These are phyloP conservation scores for Isabelozyma gotoi DNA, from an alignment of 805 yeast genomes.

Conservation along the genomic window DNA sequence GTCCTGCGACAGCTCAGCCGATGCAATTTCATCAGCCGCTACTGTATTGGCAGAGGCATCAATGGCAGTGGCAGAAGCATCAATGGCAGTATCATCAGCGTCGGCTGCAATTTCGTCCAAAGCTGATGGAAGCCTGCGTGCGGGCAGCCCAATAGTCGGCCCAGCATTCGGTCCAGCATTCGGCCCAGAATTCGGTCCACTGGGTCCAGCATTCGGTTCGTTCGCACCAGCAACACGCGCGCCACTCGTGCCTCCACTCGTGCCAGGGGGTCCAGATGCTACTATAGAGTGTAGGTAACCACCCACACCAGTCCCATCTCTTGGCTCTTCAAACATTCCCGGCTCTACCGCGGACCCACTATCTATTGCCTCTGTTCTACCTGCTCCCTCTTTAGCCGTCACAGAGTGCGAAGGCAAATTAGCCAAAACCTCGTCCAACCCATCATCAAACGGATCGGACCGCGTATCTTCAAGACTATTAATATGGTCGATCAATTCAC, in stretches of 20 bases:
- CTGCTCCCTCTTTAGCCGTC: neutral
- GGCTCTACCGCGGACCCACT: too few species aligned
- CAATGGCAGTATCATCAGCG: slow-evolving; percentile 11
- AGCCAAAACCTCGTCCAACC: slow-evolving; percentile 14
- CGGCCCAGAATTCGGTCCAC: too few species aligned
- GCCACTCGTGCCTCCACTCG: too few species aligned
- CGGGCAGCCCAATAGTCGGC: too few species aligned
- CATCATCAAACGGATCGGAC: slow-evolving; percentile 24
- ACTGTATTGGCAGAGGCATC: slow-evolving; percentile 3
- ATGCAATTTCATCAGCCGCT: slow-evolving; percentile 6
- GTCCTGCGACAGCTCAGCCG: slow-evolving; percentile 8
- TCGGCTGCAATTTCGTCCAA: slow-evolving; percentile 5
- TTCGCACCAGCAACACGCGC: too few species aligned
- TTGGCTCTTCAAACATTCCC: too few species aligned
- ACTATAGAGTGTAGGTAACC: too few species aligned
- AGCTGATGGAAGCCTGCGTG: neutral
- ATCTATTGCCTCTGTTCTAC: too few species aligned
- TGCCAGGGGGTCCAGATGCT: too few species aligned
- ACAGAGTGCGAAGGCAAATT: slow-evolving; percentile 2
- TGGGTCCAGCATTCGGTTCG: too few species aligned
- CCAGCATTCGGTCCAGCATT: neutral
- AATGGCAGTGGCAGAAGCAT: slow-evolving; percentile 9
- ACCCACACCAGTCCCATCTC: too few species aligned
- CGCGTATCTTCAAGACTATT: slow-evolving; percentile 4
- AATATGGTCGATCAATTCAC: slow-evolving; percentile 17